These are phyloP conservation scores for Sutorius eximius DNA, from an alignment of 1,284 basidiomycete species.

Conservation along the genomic window DNA sequence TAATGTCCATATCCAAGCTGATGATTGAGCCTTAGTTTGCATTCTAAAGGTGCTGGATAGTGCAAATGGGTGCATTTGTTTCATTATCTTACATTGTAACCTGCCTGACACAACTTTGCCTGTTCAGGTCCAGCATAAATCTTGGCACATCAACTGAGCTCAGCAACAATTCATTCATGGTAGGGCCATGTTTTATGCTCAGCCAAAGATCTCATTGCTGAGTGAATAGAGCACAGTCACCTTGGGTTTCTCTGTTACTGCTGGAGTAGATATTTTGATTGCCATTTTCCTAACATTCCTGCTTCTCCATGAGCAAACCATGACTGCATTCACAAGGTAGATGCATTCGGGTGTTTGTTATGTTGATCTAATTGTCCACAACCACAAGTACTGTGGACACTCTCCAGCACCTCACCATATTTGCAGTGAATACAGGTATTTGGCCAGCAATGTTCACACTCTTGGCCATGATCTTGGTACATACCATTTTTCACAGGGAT, in stretches of 20 bases:
- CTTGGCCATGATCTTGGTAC: slow-evolving; percentile 12
- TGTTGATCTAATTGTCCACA: neutral
- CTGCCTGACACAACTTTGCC: neutral
- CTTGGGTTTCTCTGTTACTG: neutral
- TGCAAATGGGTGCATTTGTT: slow-evolving; percentile 1
- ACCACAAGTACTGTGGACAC: slow-evolving; percentile 5
- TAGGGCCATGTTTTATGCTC: neutral
- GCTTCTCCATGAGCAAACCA: neutral
- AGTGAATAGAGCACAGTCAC: neutral
- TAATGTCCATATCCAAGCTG: neutral
- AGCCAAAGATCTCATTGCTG: neutral
- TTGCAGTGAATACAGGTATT: slow-evolving; percentile 15
- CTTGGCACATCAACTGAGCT: neutral
- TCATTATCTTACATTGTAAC: neutral
- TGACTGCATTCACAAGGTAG: neutral
- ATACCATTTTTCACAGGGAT: neutral
- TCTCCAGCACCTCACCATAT: slow-evolving; percentile 16
- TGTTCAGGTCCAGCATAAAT: neutral
- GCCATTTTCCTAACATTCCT: neutral
- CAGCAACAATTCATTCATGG: neutral
- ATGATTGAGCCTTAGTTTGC: neutral
- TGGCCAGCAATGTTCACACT: slow-evolving; percentile 19
- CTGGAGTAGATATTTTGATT: neutral
- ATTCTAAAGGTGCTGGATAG: neutral
- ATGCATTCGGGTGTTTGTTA: neutral